Evolutionary conservation across 2,329 filamentous ascomycete species (phyloP).

Genomic region (Aspergillus sp.): DNA sequence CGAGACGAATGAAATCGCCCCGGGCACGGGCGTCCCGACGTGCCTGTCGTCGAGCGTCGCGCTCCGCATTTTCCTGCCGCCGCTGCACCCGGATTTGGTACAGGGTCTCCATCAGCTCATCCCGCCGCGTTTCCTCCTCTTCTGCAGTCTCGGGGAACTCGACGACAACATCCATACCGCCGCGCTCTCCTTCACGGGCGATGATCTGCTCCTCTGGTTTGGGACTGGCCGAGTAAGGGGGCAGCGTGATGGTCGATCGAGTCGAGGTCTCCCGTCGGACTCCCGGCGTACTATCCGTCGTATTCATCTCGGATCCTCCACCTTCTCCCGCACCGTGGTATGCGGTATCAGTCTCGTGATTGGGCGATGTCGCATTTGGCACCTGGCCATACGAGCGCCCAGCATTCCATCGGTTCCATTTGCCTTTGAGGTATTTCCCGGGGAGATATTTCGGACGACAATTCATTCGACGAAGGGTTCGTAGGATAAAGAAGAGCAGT

Average conservation of each 20-base stretch:
- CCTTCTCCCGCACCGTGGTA: conserved; percentile 18
- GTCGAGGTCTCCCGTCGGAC: conserved; percentile 80
- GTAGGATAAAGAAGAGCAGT: conserved; percentile 30
- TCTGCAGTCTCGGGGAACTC: conserved; percentile 75
- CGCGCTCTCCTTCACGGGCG: conserved; percentile 82
- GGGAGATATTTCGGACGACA: conserved; percentile 46
- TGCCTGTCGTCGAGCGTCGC: conserved; percentile 63
- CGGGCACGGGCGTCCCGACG: conserved; percentile 63
- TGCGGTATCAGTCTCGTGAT: conserved; percentile 15
- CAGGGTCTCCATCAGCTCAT: conserved; percentile 85
- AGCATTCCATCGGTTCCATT: conserved; percentile 46
- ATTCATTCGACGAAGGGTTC: conserved; percentile 37
- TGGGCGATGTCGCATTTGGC: conserved; percentile 15
- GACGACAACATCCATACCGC: conserved; percentile 81
- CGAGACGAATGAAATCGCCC: conserved; percentile 62
- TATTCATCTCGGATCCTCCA: conserved; percentile 22
- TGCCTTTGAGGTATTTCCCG: conserved; percentile 42
- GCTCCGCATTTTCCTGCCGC: conserved; percentile 64
- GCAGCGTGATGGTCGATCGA: conserved; percentile 88
- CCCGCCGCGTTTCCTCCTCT: conserved; percentile 67
- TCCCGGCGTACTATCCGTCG: conserved; percentile 20
- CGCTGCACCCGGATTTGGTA: conserved; percentile 81
- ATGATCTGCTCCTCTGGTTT: conserved; percentile 72
- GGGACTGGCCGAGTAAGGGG: conserved; percentile 68
- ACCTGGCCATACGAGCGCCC: conserved; percentile 36